A percentile compares a stretch with the other conserved stretches of the same genome.
These are phyloP conservation scores for Halenospora varia DNA, from an alignment of 495 filamentous ascomycete species.

Conservation along the genomic window DNA sequence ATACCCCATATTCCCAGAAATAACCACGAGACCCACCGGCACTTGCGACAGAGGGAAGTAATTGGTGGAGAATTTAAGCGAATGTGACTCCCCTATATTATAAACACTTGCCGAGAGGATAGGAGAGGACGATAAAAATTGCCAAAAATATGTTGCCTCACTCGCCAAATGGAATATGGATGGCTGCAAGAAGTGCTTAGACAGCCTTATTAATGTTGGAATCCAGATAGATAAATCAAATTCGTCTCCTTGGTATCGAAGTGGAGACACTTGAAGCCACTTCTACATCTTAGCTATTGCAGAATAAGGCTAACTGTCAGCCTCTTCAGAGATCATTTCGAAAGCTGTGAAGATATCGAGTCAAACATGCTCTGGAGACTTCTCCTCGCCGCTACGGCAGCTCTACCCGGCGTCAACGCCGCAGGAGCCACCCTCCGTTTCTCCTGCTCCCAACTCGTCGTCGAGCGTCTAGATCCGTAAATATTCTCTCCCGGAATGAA, in stretches of 20 bases:
- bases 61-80: neutral
- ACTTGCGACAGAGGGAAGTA: neutral
- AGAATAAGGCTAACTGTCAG: neutral
- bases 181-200: neutral
- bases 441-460: constrained; percentile 39
- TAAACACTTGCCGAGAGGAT: neutral
- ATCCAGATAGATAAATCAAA: too few species aligned
- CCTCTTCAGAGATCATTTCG: neutral
- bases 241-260: too few species aligned
- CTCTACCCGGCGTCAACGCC: constrained; percentile 28
- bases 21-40: neutral
- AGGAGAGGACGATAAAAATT: neutral
- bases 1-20: neutral
- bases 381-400: constrained; percentile 27
- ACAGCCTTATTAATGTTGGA: too few species aligned
- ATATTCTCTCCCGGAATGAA: constrained; percentile 1
- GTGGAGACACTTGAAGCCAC: too few species aligned
- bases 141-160: neutral
- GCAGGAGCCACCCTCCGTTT: constrained; percentile 36
- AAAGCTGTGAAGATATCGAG: neutral
- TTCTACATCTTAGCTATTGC: neutral
- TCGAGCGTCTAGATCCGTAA: constrained; percentile 41
- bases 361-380: constrained; percentile 23
- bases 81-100: neutral
- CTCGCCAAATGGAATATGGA: neutral